A percentile compares a stretch with the other conserved stretches of the same genome.
phyloP scores from a whole-genome alignment of 129 eudicot genomes.

The Flaveria sonorensis region DNA sequence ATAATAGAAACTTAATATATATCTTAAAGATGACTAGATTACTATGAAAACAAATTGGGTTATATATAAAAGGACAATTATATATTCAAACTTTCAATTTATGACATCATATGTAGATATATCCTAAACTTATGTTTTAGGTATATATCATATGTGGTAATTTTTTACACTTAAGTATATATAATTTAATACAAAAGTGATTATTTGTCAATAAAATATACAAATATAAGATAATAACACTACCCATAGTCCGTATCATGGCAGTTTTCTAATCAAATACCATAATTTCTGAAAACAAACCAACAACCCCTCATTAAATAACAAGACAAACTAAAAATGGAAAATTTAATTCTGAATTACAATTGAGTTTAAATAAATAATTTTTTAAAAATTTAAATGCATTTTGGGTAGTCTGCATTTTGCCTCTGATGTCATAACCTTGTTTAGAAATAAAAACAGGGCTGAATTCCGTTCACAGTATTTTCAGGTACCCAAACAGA shows the following conservation, averaged over 20 bases:
- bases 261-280: background rate
- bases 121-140: background rate
- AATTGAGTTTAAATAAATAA: background rate
- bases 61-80: background rate
- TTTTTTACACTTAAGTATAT: background rate
- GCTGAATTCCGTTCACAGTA: slow-evolving; percentile 38
- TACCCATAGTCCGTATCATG: background rate
- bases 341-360: background rate
- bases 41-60: background rate
- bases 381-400: background rate
- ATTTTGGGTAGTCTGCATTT: slow-evolving; percentile 26
- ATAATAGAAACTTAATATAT: no score
- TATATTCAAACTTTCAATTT: background rate
- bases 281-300: background rate
- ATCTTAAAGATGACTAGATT: no score
- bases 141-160: no score
- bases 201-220: background rate
- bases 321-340: background rate
- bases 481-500: slow-evolving; percentile 42
- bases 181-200: background rate
- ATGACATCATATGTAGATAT: background rate
- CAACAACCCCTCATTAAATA: background rate
- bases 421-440: slow-evolving; percentile 29
- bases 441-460: slow-evolving; percentile 42
- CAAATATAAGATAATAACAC: background rate